A percentile compares a stretch with the other conserved stretches of the same genome.
Evolutionary conservation across 495 filamentous ascomycete genomes (phyloP).

Genomic region (Sordaria brevicollis): DNA sequence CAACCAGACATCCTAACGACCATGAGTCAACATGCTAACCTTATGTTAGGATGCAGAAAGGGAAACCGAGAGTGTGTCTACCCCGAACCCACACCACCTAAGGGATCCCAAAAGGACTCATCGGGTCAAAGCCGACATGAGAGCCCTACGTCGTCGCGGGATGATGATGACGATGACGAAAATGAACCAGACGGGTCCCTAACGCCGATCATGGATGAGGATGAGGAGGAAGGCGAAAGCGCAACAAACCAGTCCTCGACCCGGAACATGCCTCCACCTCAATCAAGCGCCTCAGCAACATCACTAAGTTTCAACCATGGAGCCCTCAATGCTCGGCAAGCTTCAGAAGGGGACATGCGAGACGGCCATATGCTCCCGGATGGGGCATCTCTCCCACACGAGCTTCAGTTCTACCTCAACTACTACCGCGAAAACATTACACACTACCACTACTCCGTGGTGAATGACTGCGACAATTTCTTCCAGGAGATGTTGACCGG

Average conservation of each 20-base stretch:
- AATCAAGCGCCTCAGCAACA: conserved; percentile 33
- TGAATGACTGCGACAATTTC: conserved; percentile 56
- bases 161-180: conserved; percentile 43
- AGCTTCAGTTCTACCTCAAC: conserved; percentile 67
- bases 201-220: conserved; percentile 58
- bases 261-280: conserved; percentile 29
- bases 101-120: conserved; percentile 36
- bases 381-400: conserved; percentile 47
- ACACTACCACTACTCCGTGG: conserved; percentile 71
- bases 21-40: conserved; percentile 13
- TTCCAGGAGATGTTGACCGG: conserved; percentile 60
- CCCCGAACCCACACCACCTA: conserved; percentile 52
- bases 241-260: conserved; percentile 22
- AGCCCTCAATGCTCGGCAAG: not conserved
- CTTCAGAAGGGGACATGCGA: not conserved
- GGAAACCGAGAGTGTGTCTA: conserved; percentile 77
- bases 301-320: conserved; percentile 12
- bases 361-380: conserved; percentile 28
- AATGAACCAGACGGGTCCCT: conserved; percentile 41
- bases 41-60: conserved; percentile 61
- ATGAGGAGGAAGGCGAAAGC: conserved; percentile 39
- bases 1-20: not conserved
- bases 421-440: conserved; percentile 69
- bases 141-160: conserved; percentile 42
- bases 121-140: conserved; percentile 40